Conservation (phyloP, 2,329 filamentous ascomycete genomes). For the Aspergillus intermedius region DNA sequence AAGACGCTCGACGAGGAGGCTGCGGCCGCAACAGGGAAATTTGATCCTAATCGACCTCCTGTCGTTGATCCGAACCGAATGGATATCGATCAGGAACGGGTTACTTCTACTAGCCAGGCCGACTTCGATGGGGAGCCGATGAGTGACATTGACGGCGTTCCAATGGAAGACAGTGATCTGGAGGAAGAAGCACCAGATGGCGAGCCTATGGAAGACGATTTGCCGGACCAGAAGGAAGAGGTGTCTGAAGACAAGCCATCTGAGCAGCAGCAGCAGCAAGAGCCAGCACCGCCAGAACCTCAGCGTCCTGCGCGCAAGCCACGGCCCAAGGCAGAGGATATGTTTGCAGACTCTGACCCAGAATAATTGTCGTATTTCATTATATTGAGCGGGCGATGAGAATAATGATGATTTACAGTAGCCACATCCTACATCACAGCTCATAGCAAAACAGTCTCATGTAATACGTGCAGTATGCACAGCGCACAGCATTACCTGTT, state of each 20-base stretch:
- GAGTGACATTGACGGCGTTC: conserved; percentile 39
- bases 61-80: conserved; percentile 23
- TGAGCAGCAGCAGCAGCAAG: conserved; percentile 15
- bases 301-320: conserved; percentile 44
- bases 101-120: conserved; percentile 38
- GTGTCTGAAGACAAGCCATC: conserved; percentile 12
- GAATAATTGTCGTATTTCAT: conserved; percentile 26
- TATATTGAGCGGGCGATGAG: too few species aligned
- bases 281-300: conserved; percentile 20
- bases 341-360: conserved; percentile 75
- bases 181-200: conserved; percentile 46
- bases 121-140: conserved; percentile 36
- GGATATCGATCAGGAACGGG: conserved; percentile 25
- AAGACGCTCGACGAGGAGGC: conserved; percentile 42
- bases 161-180: conserved; percentile 45
- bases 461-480: background rate
- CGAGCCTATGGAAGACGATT: conserved; percentile 42
- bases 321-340: conserved; percentile 71
- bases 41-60: conserved; percentile 20
- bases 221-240: conserved; percentile 19
- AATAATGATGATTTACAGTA: too few species aligned
- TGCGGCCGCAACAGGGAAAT: conserved; percentile 17
- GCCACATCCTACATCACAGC: background rate
- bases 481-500: conserved; percentile 8
- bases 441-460: background rate